Percentiles rank a stretch among this genome's conserved stretches.
Conservation (phyloP, 805 yeast species). For the Ogataea pignaliae region DNA sequence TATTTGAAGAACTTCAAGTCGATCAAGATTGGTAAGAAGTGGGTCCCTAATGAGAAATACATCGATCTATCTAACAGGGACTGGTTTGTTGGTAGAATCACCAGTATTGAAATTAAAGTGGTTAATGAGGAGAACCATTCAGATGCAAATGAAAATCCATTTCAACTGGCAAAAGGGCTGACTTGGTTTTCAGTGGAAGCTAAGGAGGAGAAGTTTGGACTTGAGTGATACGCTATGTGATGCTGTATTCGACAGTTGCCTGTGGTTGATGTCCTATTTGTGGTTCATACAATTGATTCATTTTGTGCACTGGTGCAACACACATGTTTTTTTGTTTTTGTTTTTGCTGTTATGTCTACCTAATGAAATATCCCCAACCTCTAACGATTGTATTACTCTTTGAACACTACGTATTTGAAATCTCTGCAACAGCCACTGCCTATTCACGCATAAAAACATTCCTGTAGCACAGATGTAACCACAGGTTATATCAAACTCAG, state of each 20-base stretch:
- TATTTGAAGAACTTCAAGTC: slow-evolving; percentile 47
- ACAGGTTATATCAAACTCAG: no score
- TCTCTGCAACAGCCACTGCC: no score
- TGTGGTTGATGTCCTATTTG: no score
- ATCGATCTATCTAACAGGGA: slow-evolving; percentile 46
- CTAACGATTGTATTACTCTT: background rate
- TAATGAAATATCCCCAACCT: background rate
- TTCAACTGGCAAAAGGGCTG: slow-evolving; percentile 54
- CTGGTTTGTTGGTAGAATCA: slow-evolving; percentile 77
- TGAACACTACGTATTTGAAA: background rate
- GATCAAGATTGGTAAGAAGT: slow-evolving; percentile 2
- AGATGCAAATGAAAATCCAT: slow-evolving; percentile 53
- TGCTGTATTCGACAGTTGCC: no score
- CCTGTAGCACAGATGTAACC: no score
- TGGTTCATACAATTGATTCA: no score
- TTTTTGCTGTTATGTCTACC: background rate
- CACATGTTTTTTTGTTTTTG: background rate
- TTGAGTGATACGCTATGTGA: background rate
- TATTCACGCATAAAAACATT: no score
- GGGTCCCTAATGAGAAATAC: slow-evolving; percentile 7
- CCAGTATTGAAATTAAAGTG: slow-evolving; percentile 47
- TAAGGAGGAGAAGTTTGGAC: slow-evolving; percentile 30
- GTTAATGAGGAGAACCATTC: slow-evolving; percentile 43
- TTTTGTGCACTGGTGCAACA: no score
- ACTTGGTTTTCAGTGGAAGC: slow-evolving; percentile 65